Base-by-base conservation (phyloP, 306 rosid genomes). In the Sicyos edulis region DNA sequence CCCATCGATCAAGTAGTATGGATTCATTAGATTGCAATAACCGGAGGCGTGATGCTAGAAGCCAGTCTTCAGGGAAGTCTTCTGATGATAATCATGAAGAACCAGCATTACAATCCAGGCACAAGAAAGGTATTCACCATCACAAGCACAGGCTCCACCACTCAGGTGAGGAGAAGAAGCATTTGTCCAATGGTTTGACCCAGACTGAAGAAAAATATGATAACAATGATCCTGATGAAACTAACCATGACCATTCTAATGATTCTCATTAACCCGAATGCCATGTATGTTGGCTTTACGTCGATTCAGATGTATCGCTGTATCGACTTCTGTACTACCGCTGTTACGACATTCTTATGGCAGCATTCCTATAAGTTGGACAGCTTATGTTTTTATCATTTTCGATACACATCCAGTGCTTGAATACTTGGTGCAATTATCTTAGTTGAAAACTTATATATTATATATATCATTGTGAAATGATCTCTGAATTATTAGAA, bases 21-120 rank as follows among this genome's bases (percentile, higher is more conserved):
- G 96, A 87, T 29, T 78, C 81, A 54, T 82, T 87, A 34, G 92
- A 88, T 67, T 74, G 92, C 19, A 85, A 85, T 77, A 21, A 66
- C 32, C 54, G 68, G 19, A 72, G 73, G 49, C 63, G 2, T 26
- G 56, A 4, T 34, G 59, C 70, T 47, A 79, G 47, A 9, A 42
- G 47, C 12, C 47, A 9, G 12, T 42, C 47, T 40, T 40, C 45
- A 40, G 45, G 45, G 45, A 40, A 40, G 45, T 40, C 45, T 1
- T 42, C 47, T 9, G 47, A 42, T 42, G 47, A 42, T 42, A 9
- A 42, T 42, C 10, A 42, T 42, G 47, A 42, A 42, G 47, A 8
- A 42, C 1, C 47, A 42, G 47, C 47, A 42, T 42, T 9, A 42
- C 47, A 42, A 42, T 42, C 11, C 9, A 42, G 47, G 47, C 47